A percentile compares a stretch with the other conserved stretches of the same genome.
Conservation (phyloP, 768 basidiomycete genomes). For the Xerocomellus intermedius region DNA sequence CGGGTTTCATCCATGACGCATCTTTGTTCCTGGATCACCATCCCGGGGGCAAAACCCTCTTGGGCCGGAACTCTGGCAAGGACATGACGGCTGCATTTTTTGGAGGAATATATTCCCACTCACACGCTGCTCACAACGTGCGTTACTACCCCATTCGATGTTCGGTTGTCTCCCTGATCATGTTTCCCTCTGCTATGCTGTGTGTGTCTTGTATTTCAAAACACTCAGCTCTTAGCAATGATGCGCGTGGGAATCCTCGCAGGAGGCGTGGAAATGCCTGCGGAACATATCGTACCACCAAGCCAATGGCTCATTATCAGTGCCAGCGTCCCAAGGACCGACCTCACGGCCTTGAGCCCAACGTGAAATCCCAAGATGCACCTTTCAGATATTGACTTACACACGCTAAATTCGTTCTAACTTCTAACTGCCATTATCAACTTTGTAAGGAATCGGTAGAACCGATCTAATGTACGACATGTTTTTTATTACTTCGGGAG, state of each 20-base stretch:
- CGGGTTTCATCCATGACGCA: slow-evolving; percentile 87
- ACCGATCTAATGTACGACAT: slow-evolving; percentile 3
- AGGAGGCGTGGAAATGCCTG: slow-evolving; percentile 57
- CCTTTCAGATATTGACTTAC: not conserved
- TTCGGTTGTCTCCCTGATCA: not conserved
- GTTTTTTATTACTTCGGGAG: not conserved
- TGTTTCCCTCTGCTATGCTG: not conserved
- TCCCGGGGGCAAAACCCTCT: slow-evolving; percentile 69
- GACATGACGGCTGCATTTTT: slow-evolving; percentile 85
- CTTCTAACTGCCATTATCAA: slow-evolving; percentile 2
- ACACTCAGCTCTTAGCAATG: slow-evolving; percentile 61
- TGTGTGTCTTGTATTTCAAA: not conserved
- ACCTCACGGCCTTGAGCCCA: not conserved
- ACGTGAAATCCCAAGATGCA: not conserved
- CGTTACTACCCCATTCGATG: slow-evolving; percentile 22
- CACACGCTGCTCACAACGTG: slow-evolving; percentile 80
- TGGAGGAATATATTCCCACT: slow-evolving; percentile 81
- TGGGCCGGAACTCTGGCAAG: slow-evolving; percentile 65
- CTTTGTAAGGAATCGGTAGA: slow-evolving; percentile 1
- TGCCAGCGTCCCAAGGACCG: slow-evolving; percentile 8
- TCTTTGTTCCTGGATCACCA: slow-evolving; percentile 70
- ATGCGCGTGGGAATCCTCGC: slow-evolving; percentile 70
- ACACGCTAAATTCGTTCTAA: slow-evolving; percentile 17
- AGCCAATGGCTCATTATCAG: slow-evolving; percentile 40
- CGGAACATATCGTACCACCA: slow-evolving; percentile 45